A percentile compares a stretch with the other conserved stretches of the same genome.
These are phyloP conservation scores for Brassica cretica DNA, from an alignment of 345 rosid species.

Conservation along the genomic window DNA sequence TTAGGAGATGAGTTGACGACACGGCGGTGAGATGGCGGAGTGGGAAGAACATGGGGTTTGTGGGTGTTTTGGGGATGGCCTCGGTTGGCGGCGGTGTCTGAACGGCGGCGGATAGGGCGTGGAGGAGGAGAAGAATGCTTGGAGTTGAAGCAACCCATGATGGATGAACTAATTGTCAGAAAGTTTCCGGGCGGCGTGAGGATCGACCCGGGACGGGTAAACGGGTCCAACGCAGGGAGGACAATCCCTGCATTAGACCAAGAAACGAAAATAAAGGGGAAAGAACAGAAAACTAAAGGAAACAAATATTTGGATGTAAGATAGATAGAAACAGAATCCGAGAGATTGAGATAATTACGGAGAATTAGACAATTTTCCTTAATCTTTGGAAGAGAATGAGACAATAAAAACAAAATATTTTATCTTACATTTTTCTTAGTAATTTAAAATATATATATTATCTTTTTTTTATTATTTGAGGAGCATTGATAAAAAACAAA, in stretches of 20 bases:
- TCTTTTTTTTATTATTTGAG: too few species aligned
- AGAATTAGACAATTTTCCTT: conserved; percentile 34
- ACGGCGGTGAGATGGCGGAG: conserved; percentile 36
- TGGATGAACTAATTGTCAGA: conserved; percentile 9
- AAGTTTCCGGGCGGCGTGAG: conserved; percentile 41
- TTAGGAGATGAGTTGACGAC: conserved; percentile 30
- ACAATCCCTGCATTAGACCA: conserved; percentile 49
- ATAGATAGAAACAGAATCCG: conserved; percentile 8
- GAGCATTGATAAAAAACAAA: too few species aligned
- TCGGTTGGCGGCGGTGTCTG: conserved; percentile 2
- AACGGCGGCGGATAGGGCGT: conserved; percentile 27
- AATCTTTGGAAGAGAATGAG: conserved; percentile 29
- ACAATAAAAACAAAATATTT: background rate
- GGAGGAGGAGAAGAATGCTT: conserved; percentile 45
- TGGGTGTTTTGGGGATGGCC: conserved; percentile 37
- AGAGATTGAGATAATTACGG: conserved; percentile 26
- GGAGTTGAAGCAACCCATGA: conserved; percentile 78
- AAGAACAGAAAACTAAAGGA: conserved; percentile 13
- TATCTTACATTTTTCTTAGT: background rate
- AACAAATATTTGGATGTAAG: conserved; percentile 13
- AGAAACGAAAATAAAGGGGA: conserved; percentile 16
- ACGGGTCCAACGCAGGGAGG: conserved; percentile 52
- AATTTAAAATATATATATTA: background rate
- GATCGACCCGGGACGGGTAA: conserved; percentile 63
- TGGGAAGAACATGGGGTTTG: conserved; percentile 30